phyloP scores from a whole-genome alignment of 73 alveolate genomes.

The Symbiodinium natans region DNA sequence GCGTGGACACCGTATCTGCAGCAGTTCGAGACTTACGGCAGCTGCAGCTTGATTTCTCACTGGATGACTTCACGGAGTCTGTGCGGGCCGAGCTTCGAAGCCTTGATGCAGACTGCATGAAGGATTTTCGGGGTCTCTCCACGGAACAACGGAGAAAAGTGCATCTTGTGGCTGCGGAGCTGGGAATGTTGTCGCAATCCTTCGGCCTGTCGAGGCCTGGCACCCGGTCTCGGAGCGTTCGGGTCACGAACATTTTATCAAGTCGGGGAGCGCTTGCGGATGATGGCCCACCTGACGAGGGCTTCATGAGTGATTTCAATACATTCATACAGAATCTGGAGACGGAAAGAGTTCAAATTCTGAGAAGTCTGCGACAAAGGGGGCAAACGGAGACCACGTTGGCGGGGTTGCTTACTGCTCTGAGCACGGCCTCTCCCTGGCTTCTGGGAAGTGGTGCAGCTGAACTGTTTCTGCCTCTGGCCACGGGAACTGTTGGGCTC shows the following conservation, averaged over 20 bases:
- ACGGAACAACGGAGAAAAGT: constrained; percentile 71
- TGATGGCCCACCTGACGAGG: not conserved
- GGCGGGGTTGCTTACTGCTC: constrained; percentile 15
- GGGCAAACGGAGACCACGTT: not conserved
- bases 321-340: not conserved
- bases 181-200: constrained; percentile 76
- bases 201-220: constrained; percentile 13
- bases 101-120: not conserved
- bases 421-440: constrained; percentile 43
- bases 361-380: constrained; percentile 20
- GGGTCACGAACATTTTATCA: not conserved
- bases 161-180: constrained; percentile 76
- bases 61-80: constrained; percentile 55
- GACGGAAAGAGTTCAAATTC: constrained; percentile 6
- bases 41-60: constrained; percentile 19
- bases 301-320: not conserved
- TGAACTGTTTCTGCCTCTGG: constrained; percentile 64
- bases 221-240: not conserved
- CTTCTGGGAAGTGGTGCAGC: constrained; percentile 50
- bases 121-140: constrained; percentile 66
- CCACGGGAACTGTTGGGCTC: constrained; percentile 87
- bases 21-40: constrained; percentile 34
- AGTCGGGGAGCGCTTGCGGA: not conserved
- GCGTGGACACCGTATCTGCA: constrained; percentile 58
- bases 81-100: constrained; percentile 30